A percentile compares a stretch with the other conserved stretches of the same genome.
Evolutionary conservation across 2,329 filamentous ascomycete genomes (phyloP).

Genomic region (Penicillium sp.): DNA sequence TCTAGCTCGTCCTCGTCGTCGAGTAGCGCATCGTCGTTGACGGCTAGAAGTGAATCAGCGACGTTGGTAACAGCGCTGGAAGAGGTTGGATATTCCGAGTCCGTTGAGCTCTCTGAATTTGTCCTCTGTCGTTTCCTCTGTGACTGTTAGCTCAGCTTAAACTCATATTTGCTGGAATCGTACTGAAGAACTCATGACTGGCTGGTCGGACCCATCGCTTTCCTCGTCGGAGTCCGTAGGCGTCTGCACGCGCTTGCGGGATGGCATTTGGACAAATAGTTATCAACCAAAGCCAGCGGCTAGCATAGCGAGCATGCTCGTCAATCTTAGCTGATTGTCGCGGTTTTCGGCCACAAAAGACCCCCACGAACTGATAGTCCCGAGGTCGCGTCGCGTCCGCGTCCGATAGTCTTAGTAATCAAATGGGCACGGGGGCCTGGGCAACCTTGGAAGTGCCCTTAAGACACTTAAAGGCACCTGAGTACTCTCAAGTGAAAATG

Average conservation of each 20-base stretch:
- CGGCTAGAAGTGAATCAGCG: constrained; percentile 11
- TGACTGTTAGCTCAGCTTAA: not conserved
- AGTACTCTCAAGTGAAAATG: not conserved
- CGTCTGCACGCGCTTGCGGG: constrained; percentile 35
- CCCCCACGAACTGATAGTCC: not conserved
- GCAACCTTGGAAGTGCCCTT: too few relatives aligned
- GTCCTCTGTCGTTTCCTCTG: constrained; percentile 38
- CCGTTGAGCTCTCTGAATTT: not conserved
- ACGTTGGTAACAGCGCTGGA: constrained; percentile 12
- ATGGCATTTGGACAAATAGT: constrained; percentile 29
- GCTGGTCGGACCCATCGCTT: constrained; percentile 24
- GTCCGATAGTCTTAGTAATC: constrained; percentile 1
- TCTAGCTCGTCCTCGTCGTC: constrained; percentile 42
- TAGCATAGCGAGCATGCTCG: not conserved
- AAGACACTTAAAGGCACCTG: too few relatives aligned
- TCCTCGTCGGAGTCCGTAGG: constrained; percentile 24
- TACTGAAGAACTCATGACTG: constrained; percentile 25
- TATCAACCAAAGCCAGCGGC: not conserved
- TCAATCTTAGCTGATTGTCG: not conserved
- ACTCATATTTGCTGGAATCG: constrained; percentile 9
- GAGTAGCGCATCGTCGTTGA: constrained; percentile 16
- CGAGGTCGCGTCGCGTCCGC: not conserved
- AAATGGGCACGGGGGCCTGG: not conserved
- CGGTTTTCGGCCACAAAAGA: not conserved
- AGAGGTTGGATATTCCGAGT: constrained; percentile 11